These are phyloP conservation scores for Gentiana dahurica DNA, from an alignment of 257 asterid genomes.

Conservation along the genomic window DNA sequence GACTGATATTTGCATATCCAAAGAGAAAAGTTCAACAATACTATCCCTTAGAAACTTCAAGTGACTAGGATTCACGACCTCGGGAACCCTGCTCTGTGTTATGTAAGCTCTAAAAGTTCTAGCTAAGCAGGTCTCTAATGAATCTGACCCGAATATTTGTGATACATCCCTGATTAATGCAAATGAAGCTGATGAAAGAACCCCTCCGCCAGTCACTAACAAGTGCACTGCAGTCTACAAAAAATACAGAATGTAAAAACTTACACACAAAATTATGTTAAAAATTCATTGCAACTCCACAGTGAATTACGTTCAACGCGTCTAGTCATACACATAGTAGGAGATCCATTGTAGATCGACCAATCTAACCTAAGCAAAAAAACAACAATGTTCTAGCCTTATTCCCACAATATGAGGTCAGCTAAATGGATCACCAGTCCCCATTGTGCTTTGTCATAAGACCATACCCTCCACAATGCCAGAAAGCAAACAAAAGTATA, in stretches of 20 bases:
- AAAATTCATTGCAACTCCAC: too few species aligned
- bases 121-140: slow-evolving; percentile 57
- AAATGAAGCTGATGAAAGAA: slow-evolving; percentile 63
- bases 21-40: slow-evolving; percentile 56
- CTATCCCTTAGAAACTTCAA: slow-evolving; percentile 64
- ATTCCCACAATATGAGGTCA: too few species aligned
- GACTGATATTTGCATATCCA: slow-evolving; percentile 63
- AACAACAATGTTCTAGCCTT: too few species aligned
- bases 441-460: too few species aligned
- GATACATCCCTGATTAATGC: slow-evolving; percentile 46
- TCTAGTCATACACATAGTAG: too few species aligned
- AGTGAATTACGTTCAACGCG: too few species aligned
- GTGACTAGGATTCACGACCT: slow-evolving; percentile 43
- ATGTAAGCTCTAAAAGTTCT: slow-evolving; percentile 46
- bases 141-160: slow-evolving; percentile 35
- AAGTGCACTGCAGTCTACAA: slow-evolving; percentile 71
- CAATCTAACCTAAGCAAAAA: too few species aligned
- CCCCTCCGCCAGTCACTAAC: slow-evolving; percentile 75
- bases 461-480: too few species aligned
- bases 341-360: too few species aligned
- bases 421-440: too few species aligned
- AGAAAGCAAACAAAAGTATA: too few species aligned
- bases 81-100: slow-evolving; percentile 52
- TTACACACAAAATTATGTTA: too few species aligned
- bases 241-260: slow-evolving; percentile 6